phyloP scores from a whole-genome alignment of 2,329 filamentous ascomycete genomes.

The Epichloe brachyelytri region DNA sequence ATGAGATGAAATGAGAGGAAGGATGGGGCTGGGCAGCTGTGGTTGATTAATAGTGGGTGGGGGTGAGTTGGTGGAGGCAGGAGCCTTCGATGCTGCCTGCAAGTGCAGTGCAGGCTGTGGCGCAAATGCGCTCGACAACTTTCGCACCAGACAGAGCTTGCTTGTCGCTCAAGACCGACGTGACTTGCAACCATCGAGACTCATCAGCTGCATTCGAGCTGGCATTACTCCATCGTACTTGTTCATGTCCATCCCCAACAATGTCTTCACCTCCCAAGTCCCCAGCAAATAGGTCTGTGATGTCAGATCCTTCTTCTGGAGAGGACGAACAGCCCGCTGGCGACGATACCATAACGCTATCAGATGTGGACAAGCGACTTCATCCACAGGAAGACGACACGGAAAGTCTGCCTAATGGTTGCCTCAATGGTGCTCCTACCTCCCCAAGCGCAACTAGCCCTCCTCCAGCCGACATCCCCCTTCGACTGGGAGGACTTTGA shows the following conservation, averaged over 20 bases:
- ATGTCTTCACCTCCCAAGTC: slow-evolving; percentile 10
- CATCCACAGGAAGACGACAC: slow-evolving; percentile 21
- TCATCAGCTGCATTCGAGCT: background rate
- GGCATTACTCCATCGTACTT: background rate
- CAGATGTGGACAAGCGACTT: slow-evolving; percentile 11
- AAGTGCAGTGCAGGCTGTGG: background rate
- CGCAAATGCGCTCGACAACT: too few species aligned
- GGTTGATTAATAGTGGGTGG: background rate
- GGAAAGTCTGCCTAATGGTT: slow-evolving; percentile 23
- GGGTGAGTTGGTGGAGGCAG: too few species aligned
- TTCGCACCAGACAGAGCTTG: too few species aligned
- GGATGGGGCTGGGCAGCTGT: background rate
- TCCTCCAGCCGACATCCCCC: slow-evolving; percentile 35
- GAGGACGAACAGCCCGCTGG: slow-evolving; percentile 8
- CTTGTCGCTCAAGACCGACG: too few species aligned
- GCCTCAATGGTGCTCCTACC: slow-evolving; percentile 16
- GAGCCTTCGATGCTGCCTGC: too few species aligned
- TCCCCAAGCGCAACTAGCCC: slow-evolving; percentile 17
- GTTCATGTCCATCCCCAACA: background rate
- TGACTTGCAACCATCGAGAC: too few species aligned
- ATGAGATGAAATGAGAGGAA: slow-evolving; percentile 1
- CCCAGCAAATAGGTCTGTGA: slow-evolving; percentile 2
- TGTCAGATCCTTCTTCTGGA: background rate
- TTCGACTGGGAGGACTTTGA: slow-evolving; percentile 76
- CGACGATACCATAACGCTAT: slow-evolving; percentile 10